These are phyloP conservation scores for Spirogloea muscicola DNA, from an alignment of 139 green algal genomes.

Conservation along the genomic window DNA sequence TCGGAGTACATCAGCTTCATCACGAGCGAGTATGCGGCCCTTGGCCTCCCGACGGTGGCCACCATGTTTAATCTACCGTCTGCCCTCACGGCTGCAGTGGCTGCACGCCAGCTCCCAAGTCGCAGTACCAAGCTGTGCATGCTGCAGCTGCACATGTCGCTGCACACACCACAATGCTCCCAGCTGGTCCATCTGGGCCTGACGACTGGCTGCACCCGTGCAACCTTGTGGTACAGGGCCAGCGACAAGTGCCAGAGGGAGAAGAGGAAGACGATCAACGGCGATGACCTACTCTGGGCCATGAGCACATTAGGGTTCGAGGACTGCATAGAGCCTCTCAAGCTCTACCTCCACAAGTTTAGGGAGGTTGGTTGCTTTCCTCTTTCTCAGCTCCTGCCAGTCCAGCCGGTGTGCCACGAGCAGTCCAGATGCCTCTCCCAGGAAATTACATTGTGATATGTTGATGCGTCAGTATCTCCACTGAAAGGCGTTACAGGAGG, in stretches of 20 bases:
- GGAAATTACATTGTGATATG: not conserved
- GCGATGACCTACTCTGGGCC: conserved; percentile 96
- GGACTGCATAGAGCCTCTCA: conserved; percentile 94
- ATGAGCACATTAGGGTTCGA: conserved; percentile 97
- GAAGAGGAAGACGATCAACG: conserved; percentile 99
- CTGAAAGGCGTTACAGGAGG: not conserved
- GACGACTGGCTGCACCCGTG: too few relatives aligned
- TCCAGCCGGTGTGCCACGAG: not conserved
- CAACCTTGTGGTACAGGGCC: conserved; percentile 65
- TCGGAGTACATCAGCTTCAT: conserved; percentile 99
- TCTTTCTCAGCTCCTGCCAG: not conserved
- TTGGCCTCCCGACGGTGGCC: too few relatives aligned
- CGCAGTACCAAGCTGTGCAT: too few relatives aligned
- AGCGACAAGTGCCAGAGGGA: conserved; percentile 97
- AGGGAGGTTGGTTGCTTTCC: conserved; percentile 63
- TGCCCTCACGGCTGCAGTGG: too few relatives aligned
- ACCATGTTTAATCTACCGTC: too few relatives aligned
- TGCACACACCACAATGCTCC: not conserved
- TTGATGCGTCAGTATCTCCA: not conserved
- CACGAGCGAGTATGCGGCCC: conserved; percentile 83
- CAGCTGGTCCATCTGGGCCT: not conserved
- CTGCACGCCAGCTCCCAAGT: too few relatives aligned
- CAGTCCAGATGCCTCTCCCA: conserved; percentile 43
- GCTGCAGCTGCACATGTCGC: too few relatives aligned
- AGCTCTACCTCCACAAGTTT: conserved; percentile 92